These are phyloP conservation scores for Beauveria bassiana DNA, from an alignment of 2,329 filamentous ascomycete genomes.

Conservation along the genomic window DNA sequence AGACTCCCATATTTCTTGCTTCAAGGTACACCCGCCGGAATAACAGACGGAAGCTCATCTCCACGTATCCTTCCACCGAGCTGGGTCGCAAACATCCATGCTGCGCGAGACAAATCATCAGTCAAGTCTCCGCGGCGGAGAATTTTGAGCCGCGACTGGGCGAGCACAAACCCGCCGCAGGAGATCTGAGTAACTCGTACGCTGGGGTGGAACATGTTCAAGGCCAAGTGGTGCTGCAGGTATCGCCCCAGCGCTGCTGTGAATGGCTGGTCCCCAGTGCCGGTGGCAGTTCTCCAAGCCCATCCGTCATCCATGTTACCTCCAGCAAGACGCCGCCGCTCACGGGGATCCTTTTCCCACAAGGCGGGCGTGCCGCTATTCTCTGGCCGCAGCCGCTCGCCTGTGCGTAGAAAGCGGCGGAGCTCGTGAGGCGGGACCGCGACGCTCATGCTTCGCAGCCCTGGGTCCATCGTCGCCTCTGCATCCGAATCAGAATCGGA, in stretches of 20 bases:
- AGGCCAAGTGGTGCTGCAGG: constrained; percentile 42
- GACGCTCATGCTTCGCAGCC: constrained; percentile 41
- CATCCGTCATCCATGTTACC: constrained; percentile 44
- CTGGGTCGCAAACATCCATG: constrained; percentile 31
- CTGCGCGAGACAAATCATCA: constrained; percentile 25
- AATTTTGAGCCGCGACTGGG: constrained; percentile 45
- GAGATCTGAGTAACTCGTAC: constrained; percentile 46
- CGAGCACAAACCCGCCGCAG: constrained; percentile 48
- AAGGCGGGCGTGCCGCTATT: constrained; percentile 5
- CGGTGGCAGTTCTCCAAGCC: constrained; percentile 34
- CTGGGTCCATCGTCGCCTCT: constrained; percentile 16
- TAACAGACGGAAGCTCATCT: constrained; percentile 19
- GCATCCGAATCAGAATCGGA: constrained; percentile 15
- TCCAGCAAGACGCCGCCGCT: constrained; percentile 39
- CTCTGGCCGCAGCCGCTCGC: constrained; percentile 20
- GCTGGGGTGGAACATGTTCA: constrained; percentile 49
- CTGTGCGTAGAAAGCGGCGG: constrained; percentile 36
- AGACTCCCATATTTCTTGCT: too few species aligned
- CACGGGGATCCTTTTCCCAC: constrained; percentile 27
- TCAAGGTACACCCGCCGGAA: constrained; percentile 12
- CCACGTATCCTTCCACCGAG: constrained; percentile 26
- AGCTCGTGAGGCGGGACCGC: constrained; percentile 42
- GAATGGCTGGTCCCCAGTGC: constrained; percentile 31
- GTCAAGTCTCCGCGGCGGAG: constrained; percentile 23
- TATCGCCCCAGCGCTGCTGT: constrained; percentile 43